These are phyloP conservation scores for Trypanosoma boissoni DNA, from an alignment of 208 protist species.

Conservation along the genomic window DNA sequence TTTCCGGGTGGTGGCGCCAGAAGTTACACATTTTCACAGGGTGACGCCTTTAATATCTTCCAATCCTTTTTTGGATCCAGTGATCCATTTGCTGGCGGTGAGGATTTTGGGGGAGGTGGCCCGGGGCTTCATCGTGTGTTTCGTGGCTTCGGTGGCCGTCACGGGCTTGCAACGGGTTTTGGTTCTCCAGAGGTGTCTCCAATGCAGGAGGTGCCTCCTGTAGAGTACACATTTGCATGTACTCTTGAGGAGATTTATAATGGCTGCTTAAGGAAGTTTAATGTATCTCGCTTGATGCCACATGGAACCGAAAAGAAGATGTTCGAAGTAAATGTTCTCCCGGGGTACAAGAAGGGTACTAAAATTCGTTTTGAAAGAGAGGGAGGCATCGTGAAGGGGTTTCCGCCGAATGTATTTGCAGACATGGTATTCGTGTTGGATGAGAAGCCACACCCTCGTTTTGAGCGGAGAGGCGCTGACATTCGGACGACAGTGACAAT, in stretches of 20 bases:
- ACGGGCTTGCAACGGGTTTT: conserved; percentile 52
- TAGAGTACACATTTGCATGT: conserved; percentile 34
- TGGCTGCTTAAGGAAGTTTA: conserved; percentile 82
- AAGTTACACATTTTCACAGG: conserved; percentile 61
- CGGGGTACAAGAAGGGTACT: conserved; percentile 96
- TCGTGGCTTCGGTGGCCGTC: conserved; percentile 71
- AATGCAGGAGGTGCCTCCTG: conserved; percentile 60
- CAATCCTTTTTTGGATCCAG: conserved; percentile 50
- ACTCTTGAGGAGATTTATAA: conserved; percentile 83
- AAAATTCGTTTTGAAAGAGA: conserved; percentile 94
- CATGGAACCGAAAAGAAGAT: conserved; percentile 78
- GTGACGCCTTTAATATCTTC: conserved; percentile 90
- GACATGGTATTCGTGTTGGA: conserved; percentile 96
- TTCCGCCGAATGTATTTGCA: conserved; percentile 86
- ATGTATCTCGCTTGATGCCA: conserved; percentile 48
- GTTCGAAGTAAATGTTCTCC: conserved; percentile 92
- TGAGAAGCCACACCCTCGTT: conserved; percentile 91
- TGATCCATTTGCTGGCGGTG: conserved; percentile 29
- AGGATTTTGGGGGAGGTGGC: conserved; percentile 50
- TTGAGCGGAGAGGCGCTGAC: conserved; percentile 86
- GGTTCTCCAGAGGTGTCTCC: conserved; percentile 50
- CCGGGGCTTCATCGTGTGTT: conserved; percentile 78
- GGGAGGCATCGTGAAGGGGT: conserved; percentile 79
- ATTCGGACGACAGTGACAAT: conserved; percentile 81
- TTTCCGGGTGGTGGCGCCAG: conserved; percentile 9